Evolutionary conservation across 371 early-diverging fungal species (phyloP).

Genomic region (Coemansia sp.): DNA sequence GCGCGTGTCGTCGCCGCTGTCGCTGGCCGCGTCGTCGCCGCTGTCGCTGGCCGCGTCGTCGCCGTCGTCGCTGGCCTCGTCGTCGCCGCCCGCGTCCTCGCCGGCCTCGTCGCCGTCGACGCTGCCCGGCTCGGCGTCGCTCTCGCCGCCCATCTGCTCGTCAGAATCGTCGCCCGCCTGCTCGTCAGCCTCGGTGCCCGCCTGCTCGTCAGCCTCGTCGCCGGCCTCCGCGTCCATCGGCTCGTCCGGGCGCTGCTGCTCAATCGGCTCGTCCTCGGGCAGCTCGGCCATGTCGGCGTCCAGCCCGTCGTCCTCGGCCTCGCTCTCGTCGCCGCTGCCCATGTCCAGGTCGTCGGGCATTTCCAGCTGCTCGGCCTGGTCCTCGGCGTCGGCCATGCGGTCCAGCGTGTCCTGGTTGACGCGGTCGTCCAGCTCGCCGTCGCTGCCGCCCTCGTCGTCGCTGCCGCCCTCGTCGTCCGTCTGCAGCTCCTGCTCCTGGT

Average conservation of each 20-base stretch:
- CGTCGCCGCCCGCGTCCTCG: conserved; percentile 53
- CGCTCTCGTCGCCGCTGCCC: conserved; percentile 49
- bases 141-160: conserved; percentile 38
- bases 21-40: conserved; percentile 7
- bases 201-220: conserved; percentile 9
- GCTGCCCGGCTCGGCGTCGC: conserved; percentile 51
- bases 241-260: conserved; percentile 46
- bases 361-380: conserved; percentile 65
- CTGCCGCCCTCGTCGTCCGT: conserved; percentile 11
- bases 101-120: conserved; percentile 33
- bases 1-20: neutral
- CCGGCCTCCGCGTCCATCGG: conserved; percentile 53
- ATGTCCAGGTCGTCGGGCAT: conserved; percentile 60
- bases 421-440: conserved; percentile 56
- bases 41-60: conserved; percentile 40
- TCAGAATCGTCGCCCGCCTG: conserved; percentile 52
- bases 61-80: conserved; percentile 29
- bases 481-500: conserved; percentile 40
- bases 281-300: conserved; percentile 40
- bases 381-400: conserved; percentile 58
- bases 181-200: conserved; percentile 13
- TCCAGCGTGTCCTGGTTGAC: conserved; percentile 63
- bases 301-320: conserved; percentile 40
- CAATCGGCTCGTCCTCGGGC: conserved; percentile 45
- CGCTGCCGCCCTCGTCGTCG: conserved; percentile 13